Percentiles rank a stretch among this genome's conserved stretches.
phyloP scores from a whole-genome alignment of 2,329 filamentous ascomycete species.

The Fusarium avenaceum region DNA sequence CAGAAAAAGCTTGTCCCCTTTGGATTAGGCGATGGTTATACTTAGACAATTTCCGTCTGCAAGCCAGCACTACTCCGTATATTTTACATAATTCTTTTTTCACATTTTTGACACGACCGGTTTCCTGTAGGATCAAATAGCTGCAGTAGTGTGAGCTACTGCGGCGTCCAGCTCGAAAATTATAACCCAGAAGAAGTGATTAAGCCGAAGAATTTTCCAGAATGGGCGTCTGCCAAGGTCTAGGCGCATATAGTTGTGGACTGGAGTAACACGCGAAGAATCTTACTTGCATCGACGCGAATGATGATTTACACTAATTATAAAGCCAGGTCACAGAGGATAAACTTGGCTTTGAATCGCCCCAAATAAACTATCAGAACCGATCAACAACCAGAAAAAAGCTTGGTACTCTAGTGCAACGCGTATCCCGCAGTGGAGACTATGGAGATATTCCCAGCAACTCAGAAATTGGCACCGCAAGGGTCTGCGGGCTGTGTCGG shows the following conservation, averaged over 20 bases:
- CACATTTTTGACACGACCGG: background rate
- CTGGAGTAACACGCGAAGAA: conserved; percentile 2
- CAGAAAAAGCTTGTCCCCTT: background rate
- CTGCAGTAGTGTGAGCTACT: conserved; percentile 14
- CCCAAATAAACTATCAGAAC: conserved; percentile 18
- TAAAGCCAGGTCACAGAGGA: conserved; percentile 3
- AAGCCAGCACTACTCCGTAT: background rate
- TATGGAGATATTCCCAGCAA: conserved; percentile 31
- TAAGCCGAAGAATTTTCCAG: background rate
- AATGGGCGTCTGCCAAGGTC: conserved; percentile 12
- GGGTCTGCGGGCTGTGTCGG: conserved; percentile 25
- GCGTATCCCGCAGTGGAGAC: conserved; percentile 38
- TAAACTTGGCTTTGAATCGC: conserved; percentile 15
- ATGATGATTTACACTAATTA: conserved; percentile 16
- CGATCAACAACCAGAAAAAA: conserved; percentile 45
- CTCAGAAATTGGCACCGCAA: conserved; percentile 34
- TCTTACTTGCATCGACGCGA: conserved; percentile 37
- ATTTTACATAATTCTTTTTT: background rate
- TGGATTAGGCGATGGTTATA: background rate
- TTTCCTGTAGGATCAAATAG: background rate
- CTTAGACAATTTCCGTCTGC: background rate
- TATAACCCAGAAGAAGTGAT: conserved; percentile 1
- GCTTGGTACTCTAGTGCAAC: conserved; percentile 46
- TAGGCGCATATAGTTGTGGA: conserved; percentile 10
- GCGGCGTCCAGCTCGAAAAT: conserved; percentile 12